These are phyloP conservation scores for Aspergillus ustus DNA, from an alignment of 2,329 filamentous ascomycete species.

Conservation along the genomic window DNA sequence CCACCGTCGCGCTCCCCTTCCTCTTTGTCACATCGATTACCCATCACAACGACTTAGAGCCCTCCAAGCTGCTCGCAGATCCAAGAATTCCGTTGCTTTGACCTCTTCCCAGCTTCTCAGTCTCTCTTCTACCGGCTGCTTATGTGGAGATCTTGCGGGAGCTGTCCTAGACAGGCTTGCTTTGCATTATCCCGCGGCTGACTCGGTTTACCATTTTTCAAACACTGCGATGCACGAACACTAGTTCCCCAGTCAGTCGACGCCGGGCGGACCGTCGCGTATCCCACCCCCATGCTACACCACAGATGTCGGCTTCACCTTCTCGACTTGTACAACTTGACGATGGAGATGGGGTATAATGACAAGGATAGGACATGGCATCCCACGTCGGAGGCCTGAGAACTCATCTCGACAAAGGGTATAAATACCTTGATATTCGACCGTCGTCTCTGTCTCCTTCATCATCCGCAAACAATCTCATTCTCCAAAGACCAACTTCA, in stretches of 20 bases:
- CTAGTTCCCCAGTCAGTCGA: neutral
- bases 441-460: neutral
- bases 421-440: neutral
- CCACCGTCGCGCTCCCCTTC: neutral
- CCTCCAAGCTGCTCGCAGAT: neutral
- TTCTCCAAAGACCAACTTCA: neutral
- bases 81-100: neutral
- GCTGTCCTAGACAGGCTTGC: neutral
- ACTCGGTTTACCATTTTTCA: neutral
- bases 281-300: neutral
- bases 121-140: neutral
- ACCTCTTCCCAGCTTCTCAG: neutral
- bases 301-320: neutral
- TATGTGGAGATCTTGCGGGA: neutral
- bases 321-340: neutral
- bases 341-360: neutral
- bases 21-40: neutral
- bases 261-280: neutral
- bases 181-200: neutral
- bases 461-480: neutral
- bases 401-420: neutral
- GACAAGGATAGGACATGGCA: neutral
- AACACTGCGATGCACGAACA: neutral
- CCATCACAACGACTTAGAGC: neutral
- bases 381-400: neutral